Evolutionary conservation across 2,329 filamentous ascomycete species (phyloP).

Genomic region (Paracamarosporium sp.): DNA sequence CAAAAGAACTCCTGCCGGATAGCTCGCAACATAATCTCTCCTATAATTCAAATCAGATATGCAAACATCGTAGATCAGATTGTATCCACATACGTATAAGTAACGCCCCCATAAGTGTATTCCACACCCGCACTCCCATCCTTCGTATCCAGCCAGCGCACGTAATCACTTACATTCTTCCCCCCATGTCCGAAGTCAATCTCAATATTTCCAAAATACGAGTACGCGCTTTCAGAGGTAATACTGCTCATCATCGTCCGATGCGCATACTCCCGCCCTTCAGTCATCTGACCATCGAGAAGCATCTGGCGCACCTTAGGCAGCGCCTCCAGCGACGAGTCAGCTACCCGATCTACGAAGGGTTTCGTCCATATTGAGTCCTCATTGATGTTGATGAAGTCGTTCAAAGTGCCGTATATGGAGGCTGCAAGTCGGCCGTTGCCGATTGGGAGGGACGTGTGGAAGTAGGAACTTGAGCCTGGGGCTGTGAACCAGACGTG

Average conservation of each 20-base stretch:
- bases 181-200: constrained; percentile 13
- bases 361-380: constrained; percentile 20
- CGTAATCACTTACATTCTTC: constrained; percentile 7
- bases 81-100: constrained; percentile 20
- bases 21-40: constrained; percentile 7
- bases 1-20: no score
- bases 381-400: constrained; percentile 19
- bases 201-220: constrained; percentile 3
- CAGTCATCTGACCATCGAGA: constrained; percentile 12
- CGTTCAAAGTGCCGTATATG: constrained; percentile 14
- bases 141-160: constrained; percentile 13
- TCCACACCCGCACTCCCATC: constrained; percentile 10
- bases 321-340: constrained; percentile 9
- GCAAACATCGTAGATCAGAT: no score
- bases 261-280: constrained; percentile 8
- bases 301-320: constrained; percentile 12
- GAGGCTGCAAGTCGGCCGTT: constrained; percentile 17
- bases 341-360: constrained; percentile 15
- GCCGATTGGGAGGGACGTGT: constrained; percentile 12
- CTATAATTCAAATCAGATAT: background rate
- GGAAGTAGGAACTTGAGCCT: background rate
- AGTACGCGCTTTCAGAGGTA: constrained; percentile 5
- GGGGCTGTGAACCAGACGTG: background rate
- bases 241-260: constrained; percentile 10
- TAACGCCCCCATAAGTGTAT: constrained; percentile 14